Percentiles rank a stretch among this genome's conserved stretches.
These are phyloP conservation scores for Paramecium primaurelia DNA, from an alignment of 73 alveolate species.

Conservation along the genomic window DNA sequence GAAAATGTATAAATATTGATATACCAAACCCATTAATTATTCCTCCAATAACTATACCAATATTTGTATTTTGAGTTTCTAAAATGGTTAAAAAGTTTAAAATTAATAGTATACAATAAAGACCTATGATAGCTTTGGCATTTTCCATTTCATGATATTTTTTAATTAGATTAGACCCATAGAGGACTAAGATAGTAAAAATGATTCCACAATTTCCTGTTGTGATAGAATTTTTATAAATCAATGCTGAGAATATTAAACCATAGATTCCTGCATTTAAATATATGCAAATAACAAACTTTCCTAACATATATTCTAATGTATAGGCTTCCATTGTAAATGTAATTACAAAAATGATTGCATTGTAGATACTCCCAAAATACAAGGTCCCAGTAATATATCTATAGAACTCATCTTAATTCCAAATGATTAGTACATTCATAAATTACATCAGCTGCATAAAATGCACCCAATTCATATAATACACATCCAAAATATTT, in stretches of 20 bases:
- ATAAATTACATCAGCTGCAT: not conserved
- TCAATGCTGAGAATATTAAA: not conserved
- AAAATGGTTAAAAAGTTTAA: not conserved
- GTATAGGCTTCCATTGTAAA: not conserved
- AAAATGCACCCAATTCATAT: not conserved
- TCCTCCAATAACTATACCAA: not conserved
- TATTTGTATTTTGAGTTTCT: not conserved
- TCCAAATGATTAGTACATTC: not conserved
- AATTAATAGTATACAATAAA: not conserved
- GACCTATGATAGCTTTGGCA: not conserved
- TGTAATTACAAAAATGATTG: not conserved
- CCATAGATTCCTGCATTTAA: not conserved
- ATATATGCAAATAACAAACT: not conserved
- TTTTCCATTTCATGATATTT: not conserved
- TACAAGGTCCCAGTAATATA: not conserved
- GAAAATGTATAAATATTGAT: not conserved
- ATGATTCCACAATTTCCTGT: not conserved
- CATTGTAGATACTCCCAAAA: constrained; percentile 11
- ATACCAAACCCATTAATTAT: not conserved
- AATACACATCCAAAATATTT: constrained; percentile 23
- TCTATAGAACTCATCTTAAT: not conserved
- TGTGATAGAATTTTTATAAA: not conserved
- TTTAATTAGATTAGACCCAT: not conserved
- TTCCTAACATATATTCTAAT: not conserved
- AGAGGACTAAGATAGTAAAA: not conserved